Conservation (phyloP, 2,329 filamentous ascomycete species). For the Aspergillus aculeatinus region DNA sequence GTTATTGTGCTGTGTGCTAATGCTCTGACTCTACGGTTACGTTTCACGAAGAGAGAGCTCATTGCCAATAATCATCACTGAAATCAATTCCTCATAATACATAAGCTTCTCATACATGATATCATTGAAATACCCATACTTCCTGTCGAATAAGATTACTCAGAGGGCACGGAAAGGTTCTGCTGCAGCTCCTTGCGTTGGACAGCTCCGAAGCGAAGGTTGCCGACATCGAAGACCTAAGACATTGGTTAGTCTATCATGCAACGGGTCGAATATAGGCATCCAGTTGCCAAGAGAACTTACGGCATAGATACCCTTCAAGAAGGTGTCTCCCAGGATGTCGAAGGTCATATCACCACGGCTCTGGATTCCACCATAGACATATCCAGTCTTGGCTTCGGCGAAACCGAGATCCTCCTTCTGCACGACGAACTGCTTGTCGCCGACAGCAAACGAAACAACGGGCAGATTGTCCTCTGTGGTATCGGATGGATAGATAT, state of each 20-base stretch:
- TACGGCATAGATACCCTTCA: conserved; percentile 65
- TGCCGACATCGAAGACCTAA: conserved; percentile 63
- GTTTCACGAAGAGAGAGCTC: background rate
- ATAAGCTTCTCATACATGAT: background rate
- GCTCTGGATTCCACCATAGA: conserved; percentile 66
- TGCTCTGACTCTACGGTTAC: background rate
- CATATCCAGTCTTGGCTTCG: conserved; percentile 53
- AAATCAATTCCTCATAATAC: background rate
- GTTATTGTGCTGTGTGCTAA: background rate
- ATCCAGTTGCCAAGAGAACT: conserved; percentile 25
- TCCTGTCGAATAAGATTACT: background rate
- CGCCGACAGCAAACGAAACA: conserved; percentile 64
- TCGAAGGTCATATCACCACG: conserved; percentile 60
- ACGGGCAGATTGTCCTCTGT: conserved; percentile 56
- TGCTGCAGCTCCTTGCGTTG: conserved; percentile 34
- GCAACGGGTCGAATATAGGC: background rate
- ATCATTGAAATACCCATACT: background rate
- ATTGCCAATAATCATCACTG: background rate
- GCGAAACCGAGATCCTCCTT: conserved; percentile 64
- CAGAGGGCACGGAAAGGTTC: background rate
- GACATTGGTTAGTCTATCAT: conserved; percentile 9
- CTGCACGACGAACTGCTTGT: conserved; percentile 59
- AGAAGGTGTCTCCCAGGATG: conserved; percentile 63
- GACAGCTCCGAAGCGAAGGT: conserved; percentile 59
- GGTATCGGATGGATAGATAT: conserved; percentile 58